A percentile compares a stretch with the other conserved stretches of the same genome.
Evolutionary conservation across 2,329 filamentous ascomycete genomes (phyloP).

Genomic region (Madurella mycetomatis): DNA sequence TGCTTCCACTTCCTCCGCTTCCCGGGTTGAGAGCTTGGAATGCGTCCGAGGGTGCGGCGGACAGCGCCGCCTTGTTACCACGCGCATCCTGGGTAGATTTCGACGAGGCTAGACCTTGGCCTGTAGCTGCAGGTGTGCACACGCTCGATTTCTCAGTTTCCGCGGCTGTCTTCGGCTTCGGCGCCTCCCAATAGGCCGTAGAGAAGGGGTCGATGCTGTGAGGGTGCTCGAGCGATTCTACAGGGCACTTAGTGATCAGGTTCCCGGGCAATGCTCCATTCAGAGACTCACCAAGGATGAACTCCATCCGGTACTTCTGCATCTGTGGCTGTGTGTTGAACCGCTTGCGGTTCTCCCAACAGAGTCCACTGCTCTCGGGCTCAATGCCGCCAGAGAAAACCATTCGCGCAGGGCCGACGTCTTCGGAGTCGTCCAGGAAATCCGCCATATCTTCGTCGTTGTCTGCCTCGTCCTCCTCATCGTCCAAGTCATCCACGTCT

Average conservation of each 20-base stretch:
- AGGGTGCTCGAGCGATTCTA: slow-evolving; percentile 47
- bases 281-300: slow-evolving; percentile 60
- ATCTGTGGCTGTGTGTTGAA: slow-evolving; percentile 46
- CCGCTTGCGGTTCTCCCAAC: slow-evolving; percentile 64
- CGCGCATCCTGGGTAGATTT: background rate
- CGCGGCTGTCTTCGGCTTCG: slow-evolving; percentile 27
- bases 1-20: slow-evolving; percentile 8
- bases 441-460: slow-evolving; percentile 84
- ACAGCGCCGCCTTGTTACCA: slow-evolving; percentile 16
- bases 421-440: slow-evolving; percentile 84
- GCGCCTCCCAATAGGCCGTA: slow-evolving; percentile 67
- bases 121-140: slow-evolving; percentile 10
- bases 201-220: slow-evolving; percentile 78
- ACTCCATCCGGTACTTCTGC: slow-evolving; percentile 66
- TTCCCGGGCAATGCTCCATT: background rate
- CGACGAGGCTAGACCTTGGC: background rate
- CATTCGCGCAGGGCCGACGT: slow-evolving; percentile 52
- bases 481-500: slow-evolving; percentile 63
- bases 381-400: slow-evolving; percentile 66
- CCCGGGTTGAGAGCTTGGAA: slow-evolving; percentile 19
- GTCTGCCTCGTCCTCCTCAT: slow-evolving; percentile 63
- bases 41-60: slow-evolving; percentile 21
- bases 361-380: slow-evolving; percentile 73
- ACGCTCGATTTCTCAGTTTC: slow-evolving; percentile 22
- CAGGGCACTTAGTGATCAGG: slow-evolving; percentile 19